phyloP scores from a whole-genome alignment of 306 rosid genomes.

The Medicago ruthenica region DNA sequence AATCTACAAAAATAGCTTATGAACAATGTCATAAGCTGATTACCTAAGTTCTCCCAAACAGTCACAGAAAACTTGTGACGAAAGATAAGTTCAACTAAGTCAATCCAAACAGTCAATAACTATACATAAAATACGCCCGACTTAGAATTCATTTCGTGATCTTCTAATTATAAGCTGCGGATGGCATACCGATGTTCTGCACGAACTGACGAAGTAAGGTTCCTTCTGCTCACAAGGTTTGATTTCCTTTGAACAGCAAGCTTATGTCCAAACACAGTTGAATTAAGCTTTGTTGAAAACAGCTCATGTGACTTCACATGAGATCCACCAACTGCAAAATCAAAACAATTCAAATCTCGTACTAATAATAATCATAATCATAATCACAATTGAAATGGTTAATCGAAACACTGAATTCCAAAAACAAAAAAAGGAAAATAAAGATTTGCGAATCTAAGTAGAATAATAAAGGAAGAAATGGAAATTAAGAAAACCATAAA shows the following conservation, averaged over 20 bases:
- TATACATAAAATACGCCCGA: neutral
- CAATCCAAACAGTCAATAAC: neutral
- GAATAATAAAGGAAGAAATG: too few species aligned
- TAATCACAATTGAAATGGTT: neutral
- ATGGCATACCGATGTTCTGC: conserved; percentile 71
- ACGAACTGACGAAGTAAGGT: conserved; percentile 55
- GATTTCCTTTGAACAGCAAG: conserved; percentile 57
- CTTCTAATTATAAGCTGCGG: neutral
- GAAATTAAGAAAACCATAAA: neutral
- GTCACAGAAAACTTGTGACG: too few species aligned
- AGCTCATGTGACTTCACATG: conserved; percentile 57
- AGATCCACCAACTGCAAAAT: conserved; percentile 61
- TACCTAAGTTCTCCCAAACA: too few species aligned
- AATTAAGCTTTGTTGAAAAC: conserved; percentile 49
- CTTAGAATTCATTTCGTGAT: neutral
- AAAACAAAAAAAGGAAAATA: neutral
- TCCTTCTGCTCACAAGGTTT: conserved; percentile 44
- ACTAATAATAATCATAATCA: neutral
- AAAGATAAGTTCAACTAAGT: too few species aligned
- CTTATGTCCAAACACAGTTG: conserved; percentile 56
- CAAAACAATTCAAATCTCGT: too few species aligned
- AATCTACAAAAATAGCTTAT: too few species aligned
- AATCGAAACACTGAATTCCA: neutral
- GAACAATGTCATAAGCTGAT: too few species aligned
- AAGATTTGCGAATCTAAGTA: neutral